Percentiles rank a stretch among this genome's conserved stretches.
Conservation (phyloP, 2,329 filamentous ascomycete species). For the Aureobasidium zeae region DNA sequence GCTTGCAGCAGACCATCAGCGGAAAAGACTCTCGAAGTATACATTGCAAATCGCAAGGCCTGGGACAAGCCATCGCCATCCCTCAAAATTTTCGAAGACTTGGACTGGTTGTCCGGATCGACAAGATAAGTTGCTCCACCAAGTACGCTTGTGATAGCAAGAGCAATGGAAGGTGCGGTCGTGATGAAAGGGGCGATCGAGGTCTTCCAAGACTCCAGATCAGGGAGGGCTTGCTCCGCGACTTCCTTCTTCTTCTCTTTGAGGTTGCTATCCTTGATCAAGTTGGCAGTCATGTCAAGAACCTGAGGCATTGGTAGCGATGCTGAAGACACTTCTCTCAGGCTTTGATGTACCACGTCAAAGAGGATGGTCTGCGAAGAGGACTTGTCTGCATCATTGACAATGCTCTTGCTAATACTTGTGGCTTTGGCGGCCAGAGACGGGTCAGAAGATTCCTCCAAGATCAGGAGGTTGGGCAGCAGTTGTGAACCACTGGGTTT, state of each 20-base stretch:
- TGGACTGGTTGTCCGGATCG: slow-evolving; percentile 17
- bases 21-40: slow-evolving; percentile 52
- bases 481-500: slow-evolving; percentile 38
- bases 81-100: slow-evolving; percentile 33
- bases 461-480: slow-evolving; percentile 43
- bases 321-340: slow-evolving; percentile 36
- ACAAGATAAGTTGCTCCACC: slow-evolving; percentile 62
- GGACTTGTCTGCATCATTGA: slow-evolving; percentile 19
- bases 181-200: slow-evolving; percentile 51
- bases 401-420: slow-evolving; percentile 14
- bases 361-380: slow-evolving; percentile 39
- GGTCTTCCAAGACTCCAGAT: slow-evolving; percentile 50
- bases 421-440: slow-evolving; percentile 39
- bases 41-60: slow-evolving; percentile 66
- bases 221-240: slow-evolving; percentile 23
- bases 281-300: slow-evolving; percentile 44
- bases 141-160: slow-evolving; percentile 65
- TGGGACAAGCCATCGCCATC: slow-evolving; percentile 64
- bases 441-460: slow-evolving; percentile 46
- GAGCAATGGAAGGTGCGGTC: slow-evolving; percentile 47
- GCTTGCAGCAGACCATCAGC: slow-evolving; percentile 29
- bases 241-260: slow-evolving; percentile 16
- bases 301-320: slow-evolving; percentile 46
- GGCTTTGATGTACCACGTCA: slow-evolving; percentile 44
- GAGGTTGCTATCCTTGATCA: slow-evolving; percentile 30